Evolutionary conservation across 495 filamentous ascomycete genomes (phyloP), one percentile per base, ranked within the genome.

Genomic region (Hypoxylon rickii): DNA sequence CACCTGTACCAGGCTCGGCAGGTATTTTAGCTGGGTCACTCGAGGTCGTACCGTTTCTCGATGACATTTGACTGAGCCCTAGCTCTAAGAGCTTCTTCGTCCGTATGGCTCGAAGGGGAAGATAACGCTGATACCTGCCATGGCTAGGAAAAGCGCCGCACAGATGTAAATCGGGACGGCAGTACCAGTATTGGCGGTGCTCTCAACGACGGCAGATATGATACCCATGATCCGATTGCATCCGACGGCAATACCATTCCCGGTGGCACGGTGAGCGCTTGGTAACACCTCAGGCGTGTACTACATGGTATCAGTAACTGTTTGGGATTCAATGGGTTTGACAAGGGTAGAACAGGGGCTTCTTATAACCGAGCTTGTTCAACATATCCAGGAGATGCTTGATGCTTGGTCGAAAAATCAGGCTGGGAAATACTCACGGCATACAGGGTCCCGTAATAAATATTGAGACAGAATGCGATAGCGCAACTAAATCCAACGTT

Each of bases 71-170:
- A n/a, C n/a, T n/a, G n/a, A n/a, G n/a, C n/a, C n/a, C n/a, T n/a
- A n/a, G n/a, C n/a, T n/a, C n/a, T n/a, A 89, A 31, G 85, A 86
- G 66, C 85, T 88, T 56, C 87, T 72, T 47, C 77, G 73, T 2
- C 87, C 87, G 59, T 81, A 85, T 3, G 87, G 86, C 72, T 90
- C 87, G 55, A 89, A 89, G 6, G 86, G 86, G 44, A 90, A 84
- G n/a, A 71, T 48, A 0, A 70, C 76, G 1, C 84, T 78, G 12
- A 87, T 72, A 8, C 71, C 54, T 0, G 85, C 86, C 85, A 89
- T 86, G 2, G 79, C 79, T 13, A 83, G 74, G 46, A 84, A 87
- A 0, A 90, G 72, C 7, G 79, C 83, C 0, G 84, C 87, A 52
- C 86, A 89, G 32, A 89, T 77, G 52, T 79, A 90, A 15, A 90